Evolutionary conservation across 805 yeast genomes (phyloP), one percentile per base, ranked within the genome.

Genomic region (Kodamaea neixiangensis): DNA sequence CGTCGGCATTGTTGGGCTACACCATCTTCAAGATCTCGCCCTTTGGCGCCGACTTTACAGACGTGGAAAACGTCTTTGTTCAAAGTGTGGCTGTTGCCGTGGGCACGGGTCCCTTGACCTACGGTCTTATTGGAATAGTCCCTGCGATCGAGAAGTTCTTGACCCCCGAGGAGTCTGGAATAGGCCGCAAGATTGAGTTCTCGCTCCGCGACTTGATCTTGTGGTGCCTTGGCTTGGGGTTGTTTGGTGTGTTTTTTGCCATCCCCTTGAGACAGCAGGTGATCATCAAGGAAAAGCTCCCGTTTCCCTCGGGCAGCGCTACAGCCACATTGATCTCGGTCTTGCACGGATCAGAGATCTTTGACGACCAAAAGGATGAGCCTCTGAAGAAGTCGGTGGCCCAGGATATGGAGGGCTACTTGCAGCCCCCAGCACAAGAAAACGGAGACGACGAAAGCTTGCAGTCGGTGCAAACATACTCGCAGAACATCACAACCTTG

Each of bases 81-180:
- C 97, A 90, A 64, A 89, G 97, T 66, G 82, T 93, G 25, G 90
- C 98, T 0, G 97, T 94, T 4, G 97, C 98, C 0, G 96, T 89
- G 1, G 99, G 99, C 1, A 94, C 99, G 0, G 98, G 98, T 0
- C 99, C 99, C 0, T 73, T 93, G 54, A 96, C 97, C 0, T 93
- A 87, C 68, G 98, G 98, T 0, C 81, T 93, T 55, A 96, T 93
- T 17, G 99, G 99, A 1, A 92, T 96, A 3, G 79, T 94, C 1
- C 99, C 99, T 0, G 98, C 99, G 1, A 86, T 93, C 48, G 98
- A 93, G 62, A 89, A 91, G 69, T 86, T 93, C 56, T 69, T 93
- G 54, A 84, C 89, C 1, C 70, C 76, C 0, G 90, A 85, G 34
- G 99, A 93, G 65, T 81, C 87, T 34, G 97, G 96, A 1, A 70